Evolutionary conservation across 176 grass and related monocot species (phyloP), one percentile per base, ranked within the genome.

Genomic region (Guadua angustifolia): DNA sequence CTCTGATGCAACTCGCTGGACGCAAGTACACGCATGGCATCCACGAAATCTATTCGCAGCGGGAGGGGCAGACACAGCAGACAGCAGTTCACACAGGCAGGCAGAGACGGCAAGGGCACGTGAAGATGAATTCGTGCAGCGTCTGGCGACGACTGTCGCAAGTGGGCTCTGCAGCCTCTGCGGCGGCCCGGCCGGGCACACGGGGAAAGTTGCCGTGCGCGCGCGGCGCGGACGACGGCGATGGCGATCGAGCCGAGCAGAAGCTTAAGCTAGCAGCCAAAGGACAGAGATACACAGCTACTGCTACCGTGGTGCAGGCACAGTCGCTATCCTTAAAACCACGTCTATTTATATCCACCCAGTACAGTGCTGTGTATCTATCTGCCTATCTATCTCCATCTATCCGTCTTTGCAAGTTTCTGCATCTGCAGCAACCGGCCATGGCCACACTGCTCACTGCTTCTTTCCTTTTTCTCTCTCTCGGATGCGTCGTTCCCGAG

Each of bases 61-160:
- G 29, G 1, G 29, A 29, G 29, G 29, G 29, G 29, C n/a, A n/a
- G n/a, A n/a, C n/a, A n/a, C n/a, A n/a, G 29, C 29, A 12, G 64
- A 39, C 22, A 18, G 47, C 19, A 44, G 3, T 36, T 36, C 35
- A 36, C 35, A 36, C 66, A 38, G 64, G 64, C 50, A 1, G 67
- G 4, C 10, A 53, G 26, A 38, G 49, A 26, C 53, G 78, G 83
- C 88, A 86, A 82, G 79, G 4, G 83, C 88, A 86, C 83, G 88
- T 86, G 83, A 90, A 86, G 73, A 22, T 82, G 87, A 61, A 75
- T 85, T 68, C 69, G 75, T 84, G 78, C 64, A 81, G 82, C 58
- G 15, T 72, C 71, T 51, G 58, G 42, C 46, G 58, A 51, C 15
- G 59, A 9, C 18, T 0, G n/a, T 21, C 14, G 86, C 74, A 59